phyloP scores from a whole-genome alignment of 2,329 filamentous ascomycete genomes.

The Calonectria hawksworthii region DNA sequence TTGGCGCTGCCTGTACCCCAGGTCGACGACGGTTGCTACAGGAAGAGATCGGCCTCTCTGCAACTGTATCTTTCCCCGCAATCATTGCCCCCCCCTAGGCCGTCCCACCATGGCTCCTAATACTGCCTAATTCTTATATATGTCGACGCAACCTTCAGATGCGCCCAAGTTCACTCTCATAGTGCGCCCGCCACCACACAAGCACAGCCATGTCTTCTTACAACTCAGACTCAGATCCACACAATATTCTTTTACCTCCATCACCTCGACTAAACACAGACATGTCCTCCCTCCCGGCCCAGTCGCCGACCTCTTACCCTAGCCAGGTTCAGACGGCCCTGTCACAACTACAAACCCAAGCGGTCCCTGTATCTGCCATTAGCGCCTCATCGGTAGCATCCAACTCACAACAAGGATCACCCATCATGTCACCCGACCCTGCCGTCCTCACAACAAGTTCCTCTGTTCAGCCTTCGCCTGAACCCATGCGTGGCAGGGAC shows the following conservation, averaged over 20 bases:
- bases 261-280: constrained; percentile 47
- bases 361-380: constrained; percentile 65
- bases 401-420: constrained; percentile 68
- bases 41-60: constrained; percentile 44
- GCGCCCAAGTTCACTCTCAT: constrained; percentile 42
- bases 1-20: constrained; percentile 43
- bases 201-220: constrained; percentile 43
- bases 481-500: constrained; percentile 69
- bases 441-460: constrained; percentile 69
- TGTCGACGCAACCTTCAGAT: constrained; percentile 52
- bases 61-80: constrained; percentile 43
- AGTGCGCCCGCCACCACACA: constrained; percentile 40
- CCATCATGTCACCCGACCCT: constrained; percentile 69
- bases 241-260: constrained; percentile 37
- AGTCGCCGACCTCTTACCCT: constrained; percentile 59
- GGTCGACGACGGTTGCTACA: constrained; percentile 39
- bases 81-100: constrained; percentile 45
- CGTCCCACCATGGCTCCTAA: constrained; percentile 53
- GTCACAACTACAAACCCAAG: constrained; percentile 52
- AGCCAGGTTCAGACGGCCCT: constrained; percentile 64
- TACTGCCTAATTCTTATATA: constrained; percentile 54
- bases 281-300: constrained; percentile 59
- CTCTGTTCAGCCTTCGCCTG: constrained; percentile 77
- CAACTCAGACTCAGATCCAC: constrained; percentile 43
- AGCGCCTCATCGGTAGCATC: constrained; percentile 70